Evolutionary conservation across 805 yeast genomes (phyloP), one percentile per base, ranked within the genome.

Genomic region (Groenewaldozyma tartarivorans): DNA sequence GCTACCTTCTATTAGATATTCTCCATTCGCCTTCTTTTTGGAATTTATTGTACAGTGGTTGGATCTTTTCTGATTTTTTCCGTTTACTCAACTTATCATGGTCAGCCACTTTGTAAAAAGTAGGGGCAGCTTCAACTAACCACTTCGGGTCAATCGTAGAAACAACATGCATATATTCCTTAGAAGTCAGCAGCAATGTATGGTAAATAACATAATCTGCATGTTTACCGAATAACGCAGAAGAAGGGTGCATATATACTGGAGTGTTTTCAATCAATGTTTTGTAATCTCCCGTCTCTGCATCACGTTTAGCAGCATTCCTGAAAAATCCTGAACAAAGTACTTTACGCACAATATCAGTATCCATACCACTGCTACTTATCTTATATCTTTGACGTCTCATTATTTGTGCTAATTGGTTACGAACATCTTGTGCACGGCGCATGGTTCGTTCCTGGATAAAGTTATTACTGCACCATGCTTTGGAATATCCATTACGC

Each of bases 391-490:
- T 52, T 18, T 38, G 35, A 24, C 29, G 29, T 27, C 48, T 48
- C 50, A 72, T 45, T 15, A 75, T 62, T 2, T 75, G 74, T 19
- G 69, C 70, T 21, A 90, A 56, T 54, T 90, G 97, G 24, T 72
- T 71, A 26, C 90, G 63, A 1, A 88, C 78, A 38, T 81, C 85
- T 41, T 74, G 63, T 0, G 79, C 87, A 39, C 94, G 63, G 35
- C 64, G 66, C 58, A 90, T 60, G 0, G 92, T 74, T 50, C 82
- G 74, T 58, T 76, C 79, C 53, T 88, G 95, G 2, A 90, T 55
- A 53, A 75, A 85, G 53, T 84, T 80, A 50, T 87, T 95, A 45
- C 69, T 72, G 53, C 96, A 88, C 96, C 96, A 90, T 36, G 74
- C 72, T 19, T 66, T 65, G 1, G 94, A 79, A 54, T 64, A 78